Percentiles rank a stretch among this genome's conserved stretches.
Conservation (phyloP, 306 rosid species). For the Lathyrus sativus region DNA sequence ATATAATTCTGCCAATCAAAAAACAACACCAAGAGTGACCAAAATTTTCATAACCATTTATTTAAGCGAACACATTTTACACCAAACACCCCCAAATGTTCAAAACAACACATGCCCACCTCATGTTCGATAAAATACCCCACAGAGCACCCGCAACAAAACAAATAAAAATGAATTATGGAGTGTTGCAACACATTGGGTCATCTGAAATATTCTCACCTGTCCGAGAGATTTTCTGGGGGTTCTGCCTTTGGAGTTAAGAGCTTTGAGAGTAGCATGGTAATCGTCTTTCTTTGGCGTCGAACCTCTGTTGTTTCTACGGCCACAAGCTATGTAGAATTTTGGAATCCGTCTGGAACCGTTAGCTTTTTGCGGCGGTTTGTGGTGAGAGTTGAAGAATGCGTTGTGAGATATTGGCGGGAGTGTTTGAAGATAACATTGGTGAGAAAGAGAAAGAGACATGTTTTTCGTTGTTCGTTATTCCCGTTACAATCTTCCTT, state of each 20-base stretch:
- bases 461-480: constrained; percentile 42
- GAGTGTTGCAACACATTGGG: not conserved
- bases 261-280: constrained; percentile 77
- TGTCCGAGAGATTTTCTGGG: constrained; percentile 92
- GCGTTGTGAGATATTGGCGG: constrained; percentile 50
- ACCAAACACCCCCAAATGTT: constrained; percentile 1
- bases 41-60: constrained; percentile 7
- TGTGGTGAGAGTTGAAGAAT: constrained; percentile 11
- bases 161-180: not conserved
- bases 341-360: constrained; percentile 28
- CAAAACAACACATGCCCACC: constrained; percentile 21
- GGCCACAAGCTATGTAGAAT: constrained; percentile 38
- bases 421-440: constrained; percentile 50
- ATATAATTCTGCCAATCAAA: constrained; percentile 74
- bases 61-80: not conserved
- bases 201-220: constrained; percentile 46
- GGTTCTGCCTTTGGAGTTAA: constrained; percentile 80
- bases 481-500: constrained; percentile 1
- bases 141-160: constrained; percentile 19
- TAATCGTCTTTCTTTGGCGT: constrained; percentile 58
- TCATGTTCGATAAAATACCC: constrained; percentile 39
- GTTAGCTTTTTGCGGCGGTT: constrained; percentile 32
- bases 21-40: constrained; percentile 30
- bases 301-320: constrained; percentile 32
- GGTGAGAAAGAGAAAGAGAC: constrained; percentile 36